These are phyloP conservation scores for Cytospora piceicola DNA, from an alignment of 2,329 filamentous ascomycete genomes.

Conservation along the genomic window DNA sequence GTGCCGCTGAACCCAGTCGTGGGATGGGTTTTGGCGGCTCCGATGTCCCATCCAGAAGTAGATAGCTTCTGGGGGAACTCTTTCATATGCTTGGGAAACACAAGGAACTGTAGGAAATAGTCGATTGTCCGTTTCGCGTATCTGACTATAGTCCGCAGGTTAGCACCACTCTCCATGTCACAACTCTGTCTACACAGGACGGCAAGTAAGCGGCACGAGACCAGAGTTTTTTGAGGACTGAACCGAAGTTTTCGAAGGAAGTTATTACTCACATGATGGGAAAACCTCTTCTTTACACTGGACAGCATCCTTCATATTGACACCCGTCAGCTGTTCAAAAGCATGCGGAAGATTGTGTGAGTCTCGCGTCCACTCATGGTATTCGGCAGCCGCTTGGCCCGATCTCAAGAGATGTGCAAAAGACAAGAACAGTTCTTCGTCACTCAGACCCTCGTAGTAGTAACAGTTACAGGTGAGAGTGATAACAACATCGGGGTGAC, in stretches of 20 bases:
- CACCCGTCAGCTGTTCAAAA: constrained; percentile 48
- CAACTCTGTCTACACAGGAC: neutral
- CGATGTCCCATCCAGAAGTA: constrained; percentile 71
- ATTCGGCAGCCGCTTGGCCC: constrained; percentile 58
- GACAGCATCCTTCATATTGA: constrained; percentile 62
- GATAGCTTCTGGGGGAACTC: constrained; percentile 68
- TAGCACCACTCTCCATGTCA: neutral
- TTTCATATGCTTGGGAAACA: constrained; percentile 65
- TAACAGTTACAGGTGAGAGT: constrained; percentile 58
- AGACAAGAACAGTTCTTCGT: constrained; percentile 52
- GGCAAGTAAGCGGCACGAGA: too few species aligned
- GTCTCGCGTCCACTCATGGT: constrained; percentile 50
- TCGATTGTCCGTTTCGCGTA: constrained; percentile 61
- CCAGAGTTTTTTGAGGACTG: neutral
- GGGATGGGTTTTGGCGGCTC: constrained; percentile 47
- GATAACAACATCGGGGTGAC: constrained; percentile 63
- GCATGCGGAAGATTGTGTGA: constrained; percentile 38
- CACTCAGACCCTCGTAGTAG: constrained; percentile 58
- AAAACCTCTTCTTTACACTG: constrained; percentile 57
- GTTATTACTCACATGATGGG: constrained; percentile 37
- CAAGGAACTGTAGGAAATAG: constrained; percentile 62
- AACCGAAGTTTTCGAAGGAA: neutral
- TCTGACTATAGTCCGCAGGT: constrained; percentile 32
- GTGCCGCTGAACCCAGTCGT: constrained; percentile 74
- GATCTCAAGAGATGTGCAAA: constrained; percentile 54